phyloP scores from a whole-genome alignment of 192 early-diverging fungal species.

The Backusella parvicylindrica region DNA sequence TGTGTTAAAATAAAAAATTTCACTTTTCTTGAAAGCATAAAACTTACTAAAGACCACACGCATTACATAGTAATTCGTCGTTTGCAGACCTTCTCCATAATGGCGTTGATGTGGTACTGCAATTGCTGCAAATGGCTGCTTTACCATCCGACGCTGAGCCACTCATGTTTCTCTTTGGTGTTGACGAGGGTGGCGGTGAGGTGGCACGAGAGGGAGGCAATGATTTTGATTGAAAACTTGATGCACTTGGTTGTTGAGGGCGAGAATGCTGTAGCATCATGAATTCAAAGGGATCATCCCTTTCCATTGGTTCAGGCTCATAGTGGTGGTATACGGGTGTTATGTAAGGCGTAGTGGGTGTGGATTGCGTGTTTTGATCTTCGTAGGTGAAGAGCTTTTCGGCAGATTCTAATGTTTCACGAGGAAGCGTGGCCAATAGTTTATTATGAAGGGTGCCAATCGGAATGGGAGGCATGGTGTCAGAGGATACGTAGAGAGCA shows the following conservation, averaged over 20 bases:
- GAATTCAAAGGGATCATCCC: neutral
- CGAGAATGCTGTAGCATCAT: neutral
- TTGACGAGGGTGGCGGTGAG: slow-evolving; percentile 8
- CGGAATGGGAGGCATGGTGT: slow-evolving; percentile 21
- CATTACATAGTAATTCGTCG: slow-evolving; percentile 54
- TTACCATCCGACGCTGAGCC: slow-evolving; percentile 3
- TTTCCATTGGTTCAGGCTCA: neutral
- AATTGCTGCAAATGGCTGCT: slow-evolving; percentile 61
- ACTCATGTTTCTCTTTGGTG: slow-evolving; percentile 4
- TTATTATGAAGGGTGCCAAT: slow-evolving; percentile 20
- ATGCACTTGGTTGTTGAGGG: neutral
- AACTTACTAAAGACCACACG: slow-evolving; percentile 55
- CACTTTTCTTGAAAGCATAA: neutral
- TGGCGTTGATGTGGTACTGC: slow-evolving; percentile 80
- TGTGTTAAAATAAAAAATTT: neutral
- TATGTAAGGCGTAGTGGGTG: neutral
- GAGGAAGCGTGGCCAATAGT: slow-evolving; percentile 14
- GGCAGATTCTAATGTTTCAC: slow-evolving; percentile 11
- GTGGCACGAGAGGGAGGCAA: neutral
- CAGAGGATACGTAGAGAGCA: slow-evolving; percentile 20
- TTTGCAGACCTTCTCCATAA: slow-evolving; percentile 81
- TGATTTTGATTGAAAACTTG: neutral
- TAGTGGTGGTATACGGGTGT: neutral
- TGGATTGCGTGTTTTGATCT: neutral
- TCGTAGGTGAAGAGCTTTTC: neutral